Conservation (phyloP, 108 stramenopile species). For the Skeletonema marinoi region DNA sequence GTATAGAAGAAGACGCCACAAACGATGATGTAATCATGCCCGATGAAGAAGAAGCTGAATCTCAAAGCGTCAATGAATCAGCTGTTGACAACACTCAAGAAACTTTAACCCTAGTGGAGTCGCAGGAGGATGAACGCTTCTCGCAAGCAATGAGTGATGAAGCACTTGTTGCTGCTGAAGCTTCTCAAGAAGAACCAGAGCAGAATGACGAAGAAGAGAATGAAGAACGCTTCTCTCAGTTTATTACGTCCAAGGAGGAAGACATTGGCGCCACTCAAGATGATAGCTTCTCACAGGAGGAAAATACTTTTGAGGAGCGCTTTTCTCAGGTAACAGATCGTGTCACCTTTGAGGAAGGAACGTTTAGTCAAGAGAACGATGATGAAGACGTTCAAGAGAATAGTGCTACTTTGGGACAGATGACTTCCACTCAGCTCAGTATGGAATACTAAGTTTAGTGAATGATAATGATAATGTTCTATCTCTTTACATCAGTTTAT, state of each 20-base stretch:
- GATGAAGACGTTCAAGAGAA: background rate
- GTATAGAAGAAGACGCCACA: background rate
- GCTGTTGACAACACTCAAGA: conserved; percentile 24
- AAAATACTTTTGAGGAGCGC: conserved; percentile 23
- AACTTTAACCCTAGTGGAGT: conserved; percentile 29
- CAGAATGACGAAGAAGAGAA: background rate
- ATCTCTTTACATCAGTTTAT: background rate
- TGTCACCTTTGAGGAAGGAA: conserved; percentile 1
- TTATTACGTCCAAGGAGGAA: background rate
- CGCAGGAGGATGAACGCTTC: conserved; percentile 24
- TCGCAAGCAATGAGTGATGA: conserved; percentile 1
- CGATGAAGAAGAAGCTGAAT: background rate
- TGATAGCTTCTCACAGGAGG: conserved; percentile 16
- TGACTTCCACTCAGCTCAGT: conserved; percentile 21
- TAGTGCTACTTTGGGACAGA: background rate
- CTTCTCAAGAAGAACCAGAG: background rate
- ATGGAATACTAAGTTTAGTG: conserved; percentile 27
- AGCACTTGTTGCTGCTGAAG: background rate
- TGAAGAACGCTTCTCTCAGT: conserved; percentile 5
- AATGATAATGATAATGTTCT: background rate
- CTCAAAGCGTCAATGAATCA: background rate
- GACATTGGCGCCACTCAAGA: conserved; percentile 4
- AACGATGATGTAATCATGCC: background rate
- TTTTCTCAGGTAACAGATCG: conserved; percentile 15
- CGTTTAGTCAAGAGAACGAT: conserved; percentile 1